Conservation (phyloP, 202 grass and related monocot genomes). For the Cymbopogon flexuosus region DNA sequence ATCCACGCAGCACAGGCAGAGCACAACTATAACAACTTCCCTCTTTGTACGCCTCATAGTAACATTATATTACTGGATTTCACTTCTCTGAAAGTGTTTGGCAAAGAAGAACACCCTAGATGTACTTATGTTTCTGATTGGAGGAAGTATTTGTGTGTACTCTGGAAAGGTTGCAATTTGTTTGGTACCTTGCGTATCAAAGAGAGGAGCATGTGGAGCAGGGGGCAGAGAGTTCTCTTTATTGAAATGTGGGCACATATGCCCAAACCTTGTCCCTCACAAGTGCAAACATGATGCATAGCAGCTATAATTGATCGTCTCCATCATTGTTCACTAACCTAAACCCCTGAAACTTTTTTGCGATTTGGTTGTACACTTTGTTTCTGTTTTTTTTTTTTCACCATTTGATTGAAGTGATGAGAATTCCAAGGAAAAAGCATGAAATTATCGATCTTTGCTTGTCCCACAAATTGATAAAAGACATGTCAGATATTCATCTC, state of each 20-base stretch:
- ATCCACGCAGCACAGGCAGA: neutral
- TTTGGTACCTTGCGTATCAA: neutral
- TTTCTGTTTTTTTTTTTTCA: neutral
- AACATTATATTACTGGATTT: neutral
- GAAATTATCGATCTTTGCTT: neutral
- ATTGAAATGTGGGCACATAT: slow-evolving; percentile 18
- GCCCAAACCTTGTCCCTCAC: neutral
- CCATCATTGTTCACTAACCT: neutral
- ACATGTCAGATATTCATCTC: slow-evolving; percentile 10
- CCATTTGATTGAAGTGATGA: neutral
- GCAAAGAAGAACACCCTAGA: neutral
- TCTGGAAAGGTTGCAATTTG: slow-evolving; percentile 12
- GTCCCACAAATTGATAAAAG: neutral
- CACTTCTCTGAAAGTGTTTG: neutral
- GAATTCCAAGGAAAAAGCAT: neutral
- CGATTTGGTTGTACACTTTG: neutral
- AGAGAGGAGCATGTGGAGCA: neutral
- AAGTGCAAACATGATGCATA: neutral
- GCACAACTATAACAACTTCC: neutral
- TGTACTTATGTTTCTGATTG: neutral
- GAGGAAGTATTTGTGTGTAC: neutral
- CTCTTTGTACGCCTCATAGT: neutral
- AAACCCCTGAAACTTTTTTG: neutral
- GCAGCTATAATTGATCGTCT: neutral
- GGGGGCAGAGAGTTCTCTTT: slow-evolving; percentile 3